A percentile compares a stretch with the other conserved stretches of the same genome.
These are phyloP conservation scores for Ilyonectria sp. DNA, from an alignment of 2,329 filamentous ascomycete species.

Conservation along the genomic window DNA sequence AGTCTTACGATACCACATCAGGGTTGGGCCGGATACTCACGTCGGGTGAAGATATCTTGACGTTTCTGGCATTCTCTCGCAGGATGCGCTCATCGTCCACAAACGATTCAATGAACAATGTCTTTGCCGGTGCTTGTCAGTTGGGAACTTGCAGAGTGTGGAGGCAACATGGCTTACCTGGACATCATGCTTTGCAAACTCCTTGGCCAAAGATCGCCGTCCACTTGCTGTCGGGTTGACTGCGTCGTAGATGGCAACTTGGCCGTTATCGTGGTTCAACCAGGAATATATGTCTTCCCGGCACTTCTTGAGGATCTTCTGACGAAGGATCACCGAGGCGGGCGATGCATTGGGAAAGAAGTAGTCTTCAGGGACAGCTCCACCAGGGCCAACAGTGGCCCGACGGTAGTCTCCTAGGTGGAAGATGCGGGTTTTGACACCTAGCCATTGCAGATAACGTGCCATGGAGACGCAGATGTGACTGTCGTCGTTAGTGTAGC, in stretches of 20 bases:
- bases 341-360: slow-evolving; percentile 97
- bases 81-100: slow-evolving; percentile 95
- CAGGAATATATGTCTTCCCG: slow-evolving; percentile 97
- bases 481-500: slow-evolving; percentile 58
- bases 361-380: slow-evolving; percentile 94
- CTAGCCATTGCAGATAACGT: slow-evolving; percentile 95
- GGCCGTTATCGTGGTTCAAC: slow-evolving; percentile 96
- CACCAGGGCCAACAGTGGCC: slow-evolving; percentile 87
- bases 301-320: slow-evolving; percentile 98
- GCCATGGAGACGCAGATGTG: slow-evolving; percentile 97
- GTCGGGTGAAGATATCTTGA: slow-evolving; percentile 98
- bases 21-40: slow-evolving; percentile 63
- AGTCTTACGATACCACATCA: slow-evolving; percentile 2
- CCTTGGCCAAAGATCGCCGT: slow-evolving; percentile 88
- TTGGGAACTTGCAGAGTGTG: background rate
- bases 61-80: slow-evolving; percentile 94
- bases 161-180: slow-evolving; percentile 67
- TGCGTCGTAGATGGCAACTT: slow-evolving; percentile 98
- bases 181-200: slow-evolving; percentile 98
- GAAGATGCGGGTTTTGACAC: slow-evolving; percentile 98
- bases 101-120: slow-evolving; percentile 95
- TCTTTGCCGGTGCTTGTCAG: slow-evolving; percentile 64
- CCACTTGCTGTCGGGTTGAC: slow-evolving; percentile 92
- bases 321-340: slow-evolving; percentile 90
- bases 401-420: slow-evolving; percentile 97